These are phyloP conservation scores for Hylodesmum podocarpum DNA, from an alignment of 306 rosid genomes.

Conservation along the genomic window DNA sequence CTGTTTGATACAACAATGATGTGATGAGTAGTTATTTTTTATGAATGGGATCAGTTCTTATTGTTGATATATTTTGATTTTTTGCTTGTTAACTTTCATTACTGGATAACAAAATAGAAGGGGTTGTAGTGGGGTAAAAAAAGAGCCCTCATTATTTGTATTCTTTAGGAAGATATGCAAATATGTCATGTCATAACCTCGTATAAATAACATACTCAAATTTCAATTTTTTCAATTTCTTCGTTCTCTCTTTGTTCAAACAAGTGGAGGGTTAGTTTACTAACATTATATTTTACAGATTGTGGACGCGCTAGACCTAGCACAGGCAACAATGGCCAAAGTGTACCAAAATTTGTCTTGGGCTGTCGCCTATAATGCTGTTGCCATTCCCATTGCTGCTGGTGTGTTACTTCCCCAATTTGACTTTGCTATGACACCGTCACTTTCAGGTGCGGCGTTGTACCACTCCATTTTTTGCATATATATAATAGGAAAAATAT, in stretches of 20 bases:
- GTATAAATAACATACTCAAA: not conserved
- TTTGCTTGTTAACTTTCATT: not conserved
- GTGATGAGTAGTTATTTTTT: not conserved
- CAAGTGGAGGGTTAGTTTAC: not conserved
- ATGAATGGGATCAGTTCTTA: not conserved
- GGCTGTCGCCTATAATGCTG: constrained; percentile 85
- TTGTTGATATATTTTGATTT: not conserved
- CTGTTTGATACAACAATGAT: not conserved
- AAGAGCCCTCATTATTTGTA: not conserved
- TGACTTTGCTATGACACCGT: constrained; percentile 98
- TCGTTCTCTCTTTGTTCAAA: not conserved
- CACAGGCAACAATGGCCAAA: constrained; percentile 90
- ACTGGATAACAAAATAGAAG: not conserved
- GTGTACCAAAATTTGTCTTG: constrained; percentile 93
- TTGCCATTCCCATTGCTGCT: constrained; percentile 88
- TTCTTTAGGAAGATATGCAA: not conserved
- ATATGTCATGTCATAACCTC: not conserved
- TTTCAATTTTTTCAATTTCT: not conserved
- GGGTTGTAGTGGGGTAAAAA: not conserved
- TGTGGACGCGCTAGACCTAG: constrained; percentile 86
- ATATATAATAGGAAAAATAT: too few species aligned
- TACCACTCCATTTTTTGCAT: not conserved
- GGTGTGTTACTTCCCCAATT: constrained; percentile 85
- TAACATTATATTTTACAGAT: constrained; percentile 51
- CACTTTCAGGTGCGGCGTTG: constrained; percentile 75